Conservation (phyloP, 257 asterid genomes). For the Leptodermis oblonga region DNA sequence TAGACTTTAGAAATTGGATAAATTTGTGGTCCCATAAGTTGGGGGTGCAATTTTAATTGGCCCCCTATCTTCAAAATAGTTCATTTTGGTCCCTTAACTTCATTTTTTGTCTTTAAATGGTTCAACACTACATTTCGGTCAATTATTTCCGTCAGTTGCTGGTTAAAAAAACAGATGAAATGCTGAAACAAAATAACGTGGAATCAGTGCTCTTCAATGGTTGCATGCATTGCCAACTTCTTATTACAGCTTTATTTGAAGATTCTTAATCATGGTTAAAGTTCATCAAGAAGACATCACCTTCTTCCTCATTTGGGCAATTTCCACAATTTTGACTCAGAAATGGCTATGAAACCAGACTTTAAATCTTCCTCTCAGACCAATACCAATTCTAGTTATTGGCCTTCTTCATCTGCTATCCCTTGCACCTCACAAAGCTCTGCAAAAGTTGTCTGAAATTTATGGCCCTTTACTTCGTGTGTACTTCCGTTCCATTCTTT, state of each 20-base stretch:
- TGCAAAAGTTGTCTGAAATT: conserved; percentile 39
- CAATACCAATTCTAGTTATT: conserved; percentile 48
- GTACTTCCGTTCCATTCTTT: conserved; percentile 47
- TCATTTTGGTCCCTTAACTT: no score
- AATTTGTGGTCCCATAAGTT: no score
- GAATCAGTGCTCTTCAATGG: no score
- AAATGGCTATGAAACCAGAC: conserved; percentile 16
- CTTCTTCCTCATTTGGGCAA: conserved; percentile 39
- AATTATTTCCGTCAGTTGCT: no score
- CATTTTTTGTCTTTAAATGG: no score
- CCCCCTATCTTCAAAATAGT: no score
- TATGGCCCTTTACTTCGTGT: conserved; percentile 55
- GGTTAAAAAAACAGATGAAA: no score
- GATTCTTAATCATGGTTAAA: conserved; percentile 30
- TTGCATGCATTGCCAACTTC: no score
- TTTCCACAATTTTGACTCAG: conserved; percentile 34
- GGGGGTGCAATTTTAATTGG: no score
- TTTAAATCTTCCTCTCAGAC: conserved; percentile 48
- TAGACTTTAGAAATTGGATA: no score
- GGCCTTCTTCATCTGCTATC: conserved; percentile 69
- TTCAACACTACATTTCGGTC: no score
- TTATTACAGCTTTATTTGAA: not conserved
- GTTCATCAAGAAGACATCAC: conserved; percentile 25
- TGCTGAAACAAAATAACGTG: no score
- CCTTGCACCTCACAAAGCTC: conserved; percentile 65